Evolutionary conservation across 2,329 filamentous ascomycete genomes (phyloP), one percentile per base, ranked within the genome.

Genomic region (Trichoderma sp.): DNA sequence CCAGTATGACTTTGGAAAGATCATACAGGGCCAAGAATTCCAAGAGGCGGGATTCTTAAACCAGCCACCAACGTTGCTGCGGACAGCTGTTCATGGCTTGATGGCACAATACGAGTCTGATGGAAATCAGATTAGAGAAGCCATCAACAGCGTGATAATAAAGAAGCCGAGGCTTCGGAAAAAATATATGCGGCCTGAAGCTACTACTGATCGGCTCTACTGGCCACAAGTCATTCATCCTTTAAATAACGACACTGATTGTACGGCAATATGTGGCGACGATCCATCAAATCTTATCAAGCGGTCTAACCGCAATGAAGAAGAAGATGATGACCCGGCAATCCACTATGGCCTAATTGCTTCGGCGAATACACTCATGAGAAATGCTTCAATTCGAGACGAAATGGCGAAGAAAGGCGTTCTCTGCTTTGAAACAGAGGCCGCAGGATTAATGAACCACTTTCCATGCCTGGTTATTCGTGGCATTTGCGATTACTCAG

Each of bases 91-190:
- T n/a, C 1, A 0, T 50, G 18, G 45, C 3, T 0, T 50, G 0
- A 50, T 2, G n/a, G 1, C 45, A n/a, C 4, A 50, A 11, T 50
- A 50, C n/a, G n/a, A n/a, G 18, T 2, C 3, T 0, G 7, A 50
- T 0, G 45, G 45, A 8, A 9, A 50, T 11, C 18, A 6, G 0
- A 50, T 50, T 3, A 2, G 4, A 50, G 45, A 50, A 11, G 1
- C 3, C 0, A 3, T 50, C 8, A 4, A 11, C 3, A n/a, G 3
- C 2, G 8, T 1, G 9, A 3, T 50, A 9, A 1, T 0, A 9
- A n/a, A 50, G 18, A 9, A 9, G 3, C 8, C 7, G 0, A 3
- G 4, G 1, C 4, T 50, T n/a, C 18, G 18, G 8, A 3, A 2
- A 4, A 21, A 5, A 1, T 50, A 4, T 21, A 0, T 0, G 8